A percentile compares a stretch with the other conserved stretches of the same genome.
phyloP scores from a whole-genome alignment of 2,329 filamentous ascomycete genomes.

The Fusarium sp. region DNA sequence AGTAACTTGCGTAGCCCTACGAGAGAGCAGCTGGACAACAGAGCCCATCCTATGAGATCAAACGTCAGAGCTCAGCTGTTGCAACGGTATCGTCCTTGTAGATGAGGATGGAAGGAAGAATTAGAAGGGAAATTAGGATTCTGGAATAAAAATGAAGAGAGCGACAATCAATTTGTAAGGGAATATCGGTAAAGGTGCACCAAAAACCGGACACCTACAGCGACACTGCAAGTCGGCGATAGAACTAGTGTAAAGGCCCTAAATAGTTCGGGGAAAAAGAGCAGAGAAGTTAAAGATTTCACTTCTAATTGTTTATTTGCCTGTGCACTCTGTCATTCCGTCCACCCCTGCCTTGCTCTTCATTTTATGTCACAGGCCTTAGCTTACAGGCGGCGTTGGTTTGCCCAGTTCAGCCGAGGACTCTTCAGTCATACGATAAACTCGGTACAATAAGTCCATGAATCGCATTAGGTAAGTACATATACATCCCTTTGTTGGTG shows the following conservation, averaged over 20 bases:
- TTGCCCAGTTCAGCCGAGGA: background rate
- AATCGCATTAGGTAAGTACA: background rate
- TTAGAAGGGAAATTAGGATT: background rate
- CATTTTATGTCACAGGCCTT: background rate
- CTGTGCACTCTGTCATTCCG: background rate
- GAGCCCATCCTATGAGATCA: constrained; percentile 50
- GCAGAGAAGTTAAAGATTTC: background rate
- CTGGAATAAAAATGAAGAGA: background rate
- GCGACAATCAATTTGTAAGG: background rate
- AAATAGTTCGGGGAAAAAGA: background rate
- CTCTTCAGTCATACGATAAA: background rate
- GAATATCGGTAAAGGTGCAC: background rate
- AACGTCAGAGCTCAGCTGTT: too few relatives aligned
- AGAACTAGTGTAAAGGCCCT: background rate
- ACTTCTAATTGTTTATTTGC: background rate
- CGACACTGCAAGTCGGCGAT: background rate
- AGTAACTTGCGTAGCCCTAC: constrained; percentile 66
- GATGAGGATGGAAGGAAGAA: background rate
- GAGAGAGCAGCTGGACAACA: constrained; percentile 65
- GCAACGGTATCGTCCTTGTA: too few relatives aligned
- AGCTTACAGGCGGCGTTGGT: background rate
- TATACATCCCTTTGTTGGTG: background rate
- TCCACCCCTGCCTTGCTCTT: background rate
- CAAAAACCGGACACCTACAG: background rate
- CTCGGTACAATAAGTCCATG: background rate